phyloP scores from a whole-genome alignment of 805 yeast genomes.

The Lipomyces sp. region DNA sequence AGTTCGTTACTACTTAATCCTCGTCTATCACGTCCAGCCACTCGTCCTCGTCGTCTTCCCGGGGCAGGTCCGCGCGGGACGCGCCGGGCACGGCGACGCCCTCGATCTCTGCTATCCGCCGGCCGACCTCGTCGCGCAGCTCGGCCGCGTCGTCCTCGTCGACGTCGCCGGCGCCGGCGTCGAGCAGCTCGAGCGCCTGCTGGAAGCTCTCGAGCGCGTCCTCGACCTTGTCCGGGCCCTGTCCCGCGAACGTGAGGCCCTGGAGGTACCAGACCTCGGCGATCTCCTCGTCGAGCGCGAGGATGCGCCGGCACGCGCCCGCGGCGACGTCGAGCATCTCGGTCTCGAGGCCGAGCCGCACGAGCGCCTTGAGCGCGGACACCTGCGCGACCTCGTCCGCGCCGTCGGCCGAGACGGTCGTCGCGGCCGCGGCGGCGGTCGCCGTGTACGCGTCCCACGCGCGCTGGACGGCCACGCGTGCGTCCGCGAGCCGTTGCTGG shows the following conservation, averaged over 20 bases:
- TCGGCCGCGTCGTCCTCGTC: conserved; percentile 17
- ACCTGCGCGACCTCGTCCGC: conserved; percentile 48
- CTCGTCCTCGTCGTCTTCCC: conserved; percentile 19
- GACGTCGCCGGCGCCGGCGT: not conserved
- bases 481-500: conserved; percentile 73
- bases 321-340: conserved; percentile 65
- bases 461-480: conserved; percentile 58
- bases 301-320: conserved; percentile 60
- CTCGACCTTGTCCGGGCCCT: not conserved
- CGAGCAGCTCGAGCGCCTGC: conserved; percentile 10
- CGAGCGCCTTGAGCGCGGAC: conserved; percentile 68
- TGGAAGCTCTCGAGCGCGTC: conserved; percentile 14
- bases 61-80: too few species aligned
- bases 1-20: too few species aligned
- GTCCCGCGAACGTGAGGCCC: conserved; percentile 54
- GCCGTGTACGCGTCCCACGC: conserved; percentile 59
- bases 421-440: conserved; percentile 32
- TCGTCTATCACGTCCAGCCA: conserved; percentile 26
- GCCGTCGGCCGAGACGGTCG: conserved; percentile 23
- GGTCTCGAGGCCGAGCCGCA: conserved; percentile 74
- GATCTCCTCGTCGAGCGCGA: conserved; percentile 80
- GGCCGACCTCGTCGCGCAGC: conserved; percentile 6
- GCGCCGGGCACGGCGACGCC: too few species aligned
- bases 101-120: conserved; percentile 6
- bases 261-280: conserved; percentile 80